Evolutionary conservation across 106 monocot species (phyloP), one percentile per base, ranked within the genome.

Genomic region (Phalaenopsis equestris): DNA sequence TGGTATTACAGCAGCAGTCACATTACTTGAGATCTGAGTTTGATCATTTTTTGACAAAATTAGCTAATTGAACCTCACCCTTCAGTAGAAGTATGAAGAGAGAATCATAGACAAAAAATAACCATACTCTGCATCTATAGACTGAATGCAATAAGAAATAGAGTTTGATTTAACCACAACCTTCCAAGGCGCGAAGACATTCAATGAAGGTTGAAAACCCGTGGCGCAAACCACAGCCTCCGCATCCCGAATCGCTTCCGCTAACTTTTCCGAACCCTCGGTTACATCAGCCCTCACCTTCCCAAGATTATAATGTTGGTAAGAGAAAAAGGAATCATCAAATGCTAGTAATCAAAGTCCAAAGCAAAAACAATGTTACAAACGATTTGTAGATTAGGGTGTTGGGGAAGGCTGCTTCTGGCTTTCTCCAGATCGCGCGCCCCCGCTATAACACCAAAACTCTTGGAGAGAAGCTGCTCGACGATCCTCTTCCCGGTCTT

Each of bases 121-220:
- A 9, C 48, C 48, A 52, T 52, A 52, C 11, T 12, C 12, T 19
- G 10, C 61, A n/a, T 61, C 10, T 24, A 65, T 65, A 10, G 41
- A 49, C 11, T 11, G 55, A 76, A 83, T 41, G 17, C 2, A 4
- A 55, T 52, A 10, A 72, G 47, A 78, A 39, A 55, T 49, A 18
- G 46, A 16, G n/a, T 15, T 36, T 75, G 15, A 45, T 18, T 75
- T 46, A 19, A 43, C 39, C 8, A 82, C 72, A 43, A 93, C 93
- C 89, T 94, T 94, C 94, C 94, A 94, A 3, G 94, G 94, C 9
- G 94, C 91, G 67, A 94, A 91, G 18, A 90, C 39, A 81, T 94
- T 91, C 78, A 75, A 88, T 0, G 94, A 94, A 17, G 72, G 84
- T 2, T 86, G 80, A 56, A 88, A 91, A 39, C 88, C 94, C 23